Evolutionary conservation across 2,329 filamentous ascomycete genomes (phyloP).

Genomic region (Colletotrichum truncatum): DNA sequence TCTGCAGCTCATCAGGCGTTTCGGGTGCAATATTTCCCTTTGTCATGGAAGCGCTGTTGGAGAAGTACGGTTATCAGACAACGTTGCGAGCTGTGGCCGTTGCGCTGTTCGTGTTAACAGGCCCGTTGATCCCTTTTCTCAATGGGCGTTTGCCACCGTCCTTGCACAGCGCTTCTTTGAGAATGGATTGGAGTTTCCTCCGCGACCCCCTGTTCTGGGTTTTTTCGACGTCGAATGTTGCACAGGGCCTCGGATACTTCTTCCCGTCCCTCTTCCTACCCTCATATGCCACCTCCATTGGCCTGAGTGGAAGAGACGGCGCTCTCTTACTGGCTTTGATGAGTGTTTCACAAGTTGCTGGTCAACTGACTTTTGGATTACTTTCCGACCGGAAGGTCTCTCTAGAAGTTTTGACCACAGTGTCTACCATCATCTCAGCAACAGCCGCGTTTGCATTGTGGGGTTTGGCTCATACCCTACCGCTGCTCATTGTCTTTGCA

Average conservation of each 20-base stretch:
- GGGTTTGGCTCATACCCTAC: conserved; percentile 57
- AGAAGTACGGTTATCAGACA: conserved; percentile 49
- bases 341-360: conserved; percentile 56
- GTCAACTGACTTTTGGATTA: conserved; percentile 53
- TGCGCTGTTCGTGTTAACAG: conserved; percentile 46
- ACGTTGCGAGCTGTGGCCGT: conserved; percentile 51
- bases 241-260: conserved; percentile 63
- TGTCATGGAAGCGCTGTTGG: conserved; percentile 51
- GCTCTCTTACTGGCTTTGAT: conserved; percentile 57
- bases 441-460: conserved; percentile 61
- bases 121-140: conserved; percentile 50
- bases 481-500: conserved; percentile 58
- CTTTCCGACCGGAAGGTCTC: conserved; percentile 54
- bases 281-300: conserved; percentile 54
- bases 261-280: conserved; percentile 64
- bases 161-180: conserved; percentile 34
- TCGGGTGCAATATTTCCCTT: conserved; percentile 59
- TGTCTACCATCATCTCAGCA: conserved; percentile 56
- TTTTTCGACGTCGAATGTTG: conserved; percentile 57
- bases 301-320: conserved; percentile 47
- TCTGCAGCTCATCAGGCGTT: conserved; percentile 55
- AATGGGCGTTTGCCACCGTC: conserved; percentile 51
- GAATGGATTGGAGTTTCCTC: conserved; percentile 36
- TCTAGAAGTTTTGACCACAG: conserved; percentile 49
- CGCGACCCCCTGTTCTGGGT: conserved; percentile 35